Base-by-base conservation (phyloP, 805 yeast genomes). In the Candida montana region DNA sequence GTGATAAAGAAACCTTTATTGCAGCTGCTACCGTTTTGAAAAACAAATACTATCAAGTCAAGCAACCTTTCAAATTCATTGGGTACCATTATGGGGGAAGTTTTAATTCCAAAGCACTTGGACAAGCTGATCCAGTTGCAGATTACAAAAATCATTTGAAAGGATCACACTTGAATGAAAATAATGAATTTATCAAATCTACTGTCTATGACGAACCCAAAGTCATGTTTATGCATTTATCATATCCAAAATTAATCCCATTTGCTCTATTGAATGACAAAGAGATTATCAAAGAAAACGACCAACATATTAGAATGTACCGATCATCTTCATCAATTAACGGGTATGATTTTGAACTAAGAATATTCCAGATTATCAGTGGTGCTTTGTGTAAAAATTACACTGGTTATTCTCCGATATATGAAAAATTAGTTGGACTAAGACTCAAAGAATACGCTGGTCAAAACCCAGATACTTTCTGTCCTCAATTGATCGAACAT, bases 1-100 rank as follows among this genome's bases (percentile, higher is more conserved):
- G 86, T 32, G 86, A 80, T 52, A 80, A 80, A 52, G 86, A 80
- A 50, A 77, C 86, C 0, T 80, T 79, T 51, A 74, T 75, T 28
- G 75, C 81, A 2, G 83, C 85, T 2, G 81, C 84, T 2, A 65
- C 69, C 16, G 83, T 66, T 0, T 53, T 75, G 51, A 46, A 57
- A 0, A 58, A 64, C 30, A 67, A 71, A 7, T 74, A 68, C 56
- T 71, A 66, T 57, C 84, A 77, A 56, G 68, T 70, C 5, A 48
- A 57, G 36, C 48, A 55, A 8, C 55, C 58, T 18, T 59, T 67
- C 8, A 54, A 48, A 24, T 63, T 70, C 29, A 55, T 68, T 33
- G 73, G 74, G 3, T 57, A 63, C 47, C 53, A 53, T 33, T 48
- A 48, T 24, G 39, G 46, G 2, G 46, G 33, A 1, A 18, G 31